phyloP scores from a whole-genome alignment of 2,329 filamentous ascomycete species.

The Scedosporium dehoogii region DNA sequence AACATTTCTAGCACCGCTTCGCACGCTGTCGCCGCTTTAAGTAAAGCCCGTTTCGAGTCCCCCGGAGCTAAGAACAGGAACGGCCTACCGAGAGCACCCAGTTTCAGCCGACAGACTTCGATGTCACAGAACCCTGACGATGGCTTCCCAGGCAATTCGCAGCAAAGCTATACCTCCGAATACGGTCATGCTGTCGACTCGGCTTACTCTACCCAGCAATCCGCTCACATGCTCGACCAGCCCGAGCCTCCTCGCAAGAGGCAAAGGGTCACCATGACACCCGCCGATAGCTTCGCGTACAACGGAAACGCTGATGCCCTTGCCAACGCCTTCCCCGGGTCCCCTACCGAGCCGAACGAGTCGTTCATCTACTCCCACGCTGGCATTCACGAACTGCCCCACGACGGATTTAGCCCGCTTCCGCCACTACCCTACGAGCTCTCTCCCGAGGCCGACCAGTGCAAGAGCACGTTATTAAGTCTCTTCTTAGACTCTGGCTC shows the following conservation, averaged over 20 bases:
- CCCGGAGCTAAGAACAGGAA: conserved; percentile 57
- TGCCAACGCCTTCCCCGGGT: conserved; percentile 48
- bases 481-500: conserved; percentile 68
- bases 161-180: conserved; percentile 73
- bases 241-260: conserved; percentile 75
- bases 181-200: conserved; percentile 66
- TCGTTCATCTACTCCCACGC: conserved; percentile 60
- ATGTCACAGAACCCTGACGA: conserved; percentile 57
- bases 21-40: conserved; percentile 89
- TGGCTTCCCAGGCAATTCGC: conserved; percentile 58
- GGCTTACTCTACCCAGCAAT: conserved; percentile 53
- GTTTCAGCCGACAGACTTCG: conserved; percentile 62
- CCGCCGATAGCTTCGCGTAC: conserved; percentile 44
- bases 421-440: conserved; percentile 53
- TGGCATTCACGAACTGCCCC: conserved; percentile 29
- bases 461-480: conserved; percentile 71
- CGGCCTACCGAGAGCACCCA: conserved; percentile 55
- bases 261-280: conserved; percentile 46
- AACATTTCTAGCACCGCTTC: conserved; percentile 92
- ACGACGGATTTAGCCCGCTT: conserved; percentile 49
- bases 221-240: conserved; percentile 12
- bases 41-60: conserved; percentile 89
- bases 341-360: conserved; percentile 71
- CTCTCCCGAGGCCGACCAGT: conserved; percentile 61
- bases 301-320: conserved; percentile 37